phyloP scores from a whole-genome alignment of 2,329 filamentous ascomycete genomes.

The Beauveria medogensis region DNA sequence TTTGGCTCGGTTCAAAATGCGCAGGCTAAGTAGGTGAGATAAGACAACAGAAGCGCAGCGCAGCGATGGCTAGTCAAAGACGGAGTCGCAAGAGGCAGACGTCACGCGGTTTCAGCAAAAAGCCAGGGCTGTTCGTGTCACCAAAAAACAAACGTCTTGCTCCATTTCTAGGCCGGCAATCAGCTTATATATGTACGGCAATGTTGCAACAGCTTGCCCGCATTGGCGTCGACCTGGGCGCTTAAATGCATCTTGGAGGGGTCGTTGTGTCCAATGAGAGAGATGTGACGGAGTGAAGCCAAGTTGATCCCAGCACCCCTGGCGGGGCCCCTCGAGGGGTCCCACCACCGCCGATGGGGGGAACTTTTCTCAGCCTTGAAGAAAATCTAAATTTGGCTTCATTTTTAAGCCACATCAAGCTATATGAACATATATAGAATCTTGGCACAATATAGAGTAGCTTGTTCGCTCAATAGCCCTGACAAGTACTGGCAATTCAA shows the following conservation, averaged over 20 bases:
- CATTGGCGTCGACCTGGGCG: conserved; percentile 21
- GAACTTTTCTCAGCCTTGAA: background rate
- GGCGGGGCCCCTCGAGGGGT: background rate
- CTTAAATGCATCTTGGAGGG: conserved; percentile 19
- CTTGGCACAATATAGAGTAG: too few species aligned
- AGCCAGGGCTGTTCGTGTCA: background rate
- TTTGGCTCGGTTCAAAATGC: background rate
- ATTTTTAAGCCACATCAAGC: too few species aligned
- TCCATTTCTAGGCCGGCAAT: conserved; percentile 16
- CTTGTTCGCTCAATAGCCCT: too few species aligned
- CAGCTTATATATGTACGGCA: background rate
- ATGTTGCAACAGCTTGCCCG: conserved; percentile 1
- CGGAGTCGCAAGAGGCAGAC: background rate
- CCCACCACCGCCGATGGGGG: background rate
- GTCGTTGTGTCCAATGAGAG: conserved; percentile 13
- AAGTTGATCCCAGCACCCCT: background rate
- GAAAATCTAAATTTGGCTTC: background rate
- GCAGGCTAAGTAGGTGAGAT: background rate
- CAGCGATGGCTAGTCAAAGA: background rate
- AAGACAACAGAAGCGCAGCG: background rate
- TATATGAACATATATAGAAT: too few species aligned
- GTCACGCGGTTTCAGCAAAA: background rate
- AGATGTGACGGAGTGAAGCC: background rate
- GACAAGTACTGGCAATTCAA: too few species aligned
- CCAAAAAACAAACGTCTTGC: background rate